Evolutionary conservation across 208 protist genomes (phyloP), one percentile per base, ranked within the genome.

Genomic region (Leishmania turanica): DNA sequence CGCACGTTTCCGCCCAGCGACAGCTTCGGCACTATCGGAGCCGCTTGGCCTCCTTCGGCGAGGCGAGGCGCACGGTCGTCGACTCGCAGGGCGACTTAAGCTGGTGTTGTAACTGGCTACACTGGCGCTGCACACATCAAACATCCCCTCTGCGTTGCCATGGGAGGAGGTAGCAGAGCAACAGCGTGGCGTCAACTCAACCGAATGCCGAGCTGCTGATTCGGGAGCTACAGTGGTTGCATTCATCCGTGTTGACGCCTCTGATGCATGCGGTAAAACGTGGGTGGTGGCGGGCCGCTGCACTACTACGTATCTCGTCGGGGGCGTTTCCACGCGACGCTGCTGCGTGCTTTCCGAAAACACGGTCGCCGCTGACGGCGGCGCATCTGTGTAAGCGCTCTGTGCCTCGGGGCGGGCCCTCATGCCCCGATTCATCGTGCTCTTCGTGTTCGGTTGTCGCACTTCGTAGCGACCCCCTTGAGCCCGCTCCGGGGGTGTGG

Each of bases 271-370:
- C 72, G 51, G 34, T 31, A 40, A 2, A 19, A 21, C 34, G 64
- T 81, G 53, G 19, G 69, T 70, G 9, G 77, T 24, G 40, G 71
- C 76, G 45, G 68, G 76, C 40, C 73, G 75, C 64, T 84, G 81
- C 75, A 81, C 60, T 17, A 78, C 69, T 8, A 81, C 76, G 60
- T 81, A 78, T 9, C 70, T 70, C 70, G 34, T 27, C 49, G 73
- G 53, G 7, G 4, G 37, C 6, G 6, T 15, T 47, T 5, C 42
- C 24, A 60, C 42, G 15, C 1, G 21, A 42, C 40, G 69, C 69
- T 73, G 69, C 21, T 34, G 21, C 45, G 69, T 34, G 24, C 21
- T 73, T 34, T 24, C 69, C n/a, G 27, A 51, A 54, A 53, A 5
- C n/a, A 4, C 69, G 5, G 69, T 19, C 31, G 45, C 69, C 40